phyloP scores from a whole-genome alignment of 768 basidiomycete genomes.

The Trametes cubensis region DNA sequence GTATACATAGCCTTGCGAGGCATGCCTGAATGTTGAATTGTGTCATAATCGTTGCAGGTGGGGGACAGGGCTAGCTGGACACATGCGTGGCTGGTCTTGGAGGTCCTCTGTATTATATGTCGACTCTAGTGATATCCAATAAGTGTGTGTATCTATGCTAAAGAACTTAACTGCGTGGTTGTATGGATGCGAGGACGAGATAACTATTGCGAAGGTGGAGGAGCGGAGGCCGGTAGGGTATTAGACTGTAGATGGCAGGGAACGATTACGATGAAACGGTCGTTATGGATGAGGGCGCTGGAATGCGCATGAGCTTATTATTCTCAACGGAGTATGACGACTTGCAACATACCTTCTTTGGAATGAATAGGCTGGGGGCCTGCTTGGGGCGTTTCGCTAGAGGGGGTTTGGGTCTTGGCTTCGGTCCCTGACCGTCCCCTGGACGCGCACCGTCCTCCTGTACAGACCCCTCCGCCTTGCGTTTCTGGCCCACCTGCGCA shows the following conservation, averaged over 20 bases:
- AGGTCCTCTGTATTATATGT: neutral
- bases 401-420: conserved; percentile 32
- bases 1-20: too few species aligned
- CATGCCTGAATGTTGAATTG: too few species aligned
- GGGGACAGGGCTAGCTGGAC: too few species aligned
- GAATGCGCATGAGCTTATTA: neutral
- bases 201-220: neutral
- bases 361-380: conserved; percentile 59
- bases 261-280: neutral
- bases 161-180: conserved; percentile 17
- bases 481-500: conserved; percentile 19
- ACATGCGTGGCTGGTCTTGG: neutral
- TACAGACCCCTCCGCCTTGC: conserved; percentile 18
- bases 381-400: conserved; percentile 44
- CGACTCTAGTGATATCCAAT: conserved; percentile 6
- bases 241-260: neutral
- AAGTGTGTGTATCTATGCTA: neutral
- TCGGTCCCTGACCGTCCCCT: neutral
- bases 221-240: neutral
- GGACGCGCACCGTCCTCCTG: conserved; percentile 16
- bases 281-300: conserved; percentile 11
- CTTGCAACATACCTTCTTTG: conserved; percentile 46
- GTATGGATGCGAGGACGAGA: neutral
- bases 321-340: neutral
- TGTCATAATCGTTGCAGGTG: too few species aligned